Percentiles rank a stretch among this genome's conserved stretches.
phyloP scores from a whole-genome alignment of 1,139 yeast species.

The Yamadazyma atlantica region DNA sequence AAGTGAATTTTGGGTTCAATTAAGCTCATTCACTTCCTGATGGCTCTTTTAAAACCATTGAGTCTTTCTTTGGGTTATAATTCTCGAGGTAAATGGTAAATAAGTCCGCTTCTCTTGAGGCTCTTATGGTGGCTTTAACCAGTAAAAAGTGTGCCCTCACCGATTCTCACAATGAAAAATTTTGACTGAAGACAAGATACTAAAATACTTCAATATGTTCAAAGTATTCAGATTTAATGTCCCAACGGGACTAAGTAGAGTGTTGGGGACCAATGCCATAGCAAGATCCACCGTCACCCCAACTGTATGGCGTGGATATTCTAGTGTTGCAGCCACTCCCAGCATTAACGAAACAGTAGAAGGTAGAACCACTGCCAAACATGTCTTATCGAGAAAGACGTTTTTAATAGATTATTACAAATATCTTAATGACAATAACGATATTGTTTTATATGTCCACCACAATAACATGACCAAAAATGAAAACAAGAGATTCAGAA shows the following conservation, averaged over 20 bases:
- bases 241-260: neutral
- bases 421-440: conserved; percentile 62
- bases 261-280: neutral
- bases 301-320: neutral
- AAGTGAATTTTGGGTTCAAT: too few relatives aligned
- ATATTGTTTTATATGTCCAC: conserved; percentile 74
- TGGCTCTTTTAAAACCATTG: too few relatives aligned
- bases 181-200: too few relatives aligned
- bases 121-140: too few relatives aligned
- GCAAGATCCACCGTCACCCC: neutral
- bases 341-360: neutral
- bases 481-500: conserved; percentile 66
- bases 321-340: neutral
- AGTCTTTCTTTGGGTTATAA: too few relatives aligned
- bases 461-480: conserved; percentile 74
- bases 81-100: too few relatives aligned
- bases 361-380: conserved; percentile 49
- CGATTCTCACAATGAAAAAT: neutral
- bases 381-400: conserved; percentile 70
- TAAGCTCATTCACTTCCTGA: too few relatives aligned
- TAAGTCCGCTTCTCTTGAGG: too few relatives aligned
- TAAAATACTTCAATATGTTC: neutral
- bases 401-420: conserved; percentile 79
- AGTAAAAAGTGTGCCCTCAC: neutral
- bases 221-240: neutral